Base-by-base conservation (phyloP, 2,329 filamentous ascomycete genomes). In the Colletotrichum somersetense region DNA sequence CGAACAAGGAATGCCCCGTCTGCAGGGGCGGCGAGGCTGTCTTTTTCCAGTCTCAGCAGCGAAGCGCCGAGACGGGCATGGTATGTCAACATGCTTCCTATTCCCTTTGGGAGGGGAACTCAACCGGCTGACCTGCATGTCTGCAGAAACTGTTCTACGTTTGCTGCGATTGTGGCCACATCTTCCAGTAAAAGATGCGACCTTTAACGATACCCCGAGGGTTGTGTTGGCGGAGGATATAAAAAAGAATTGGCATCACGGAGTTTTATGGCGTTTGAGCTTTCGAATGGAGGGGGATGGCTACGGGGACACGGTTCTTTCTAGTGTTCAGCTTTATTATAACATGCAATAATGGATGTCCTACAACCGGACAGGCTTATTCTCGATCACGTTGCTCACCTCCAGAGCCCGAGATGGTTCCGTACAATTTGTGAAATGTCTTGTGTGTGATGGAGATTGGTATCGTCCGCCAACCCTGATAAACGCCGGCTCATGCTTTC, bases 11-110 rank as follows among this genome's bases (percentile, higher is more conserved):
- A 73, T 99, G 96, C 85, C 94, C 95, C 64, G 89, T 87, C 77
- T 99, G 97, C 87, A 88, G 89, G 76, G 93, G 96, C 82, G 90
- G 91, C 77, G 95, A 98, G 84, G 95, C 95, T 57, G 97, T 99
- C 72, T 99, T 97, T 85, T 99, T 99, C 87, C 96, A 99, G 85
- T 98, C 95, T 74, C 96, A 99, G 81, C 95, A 98, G 86, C 93
- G 96, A 83, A 97, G 93, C 77, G 94, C 94, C 61, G 95, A 98
- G 83, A 99, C 96, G 56, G 96, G 96, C 85, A 99, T 99, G 96
- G 96, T 98, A 84, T 87, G 93, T 78, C 65, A 57, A 26, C 46
- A 61, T 53, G 33, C 40, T 7, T 35, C 35, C 18, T n/a, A 18
- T 11, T 30, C 42, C 10, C 58, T 57, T 58, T 12, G 38, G 52